Base-by-base conservation (phyloP, 306 rosid species). In the Cucurbita maxima region DNA sequence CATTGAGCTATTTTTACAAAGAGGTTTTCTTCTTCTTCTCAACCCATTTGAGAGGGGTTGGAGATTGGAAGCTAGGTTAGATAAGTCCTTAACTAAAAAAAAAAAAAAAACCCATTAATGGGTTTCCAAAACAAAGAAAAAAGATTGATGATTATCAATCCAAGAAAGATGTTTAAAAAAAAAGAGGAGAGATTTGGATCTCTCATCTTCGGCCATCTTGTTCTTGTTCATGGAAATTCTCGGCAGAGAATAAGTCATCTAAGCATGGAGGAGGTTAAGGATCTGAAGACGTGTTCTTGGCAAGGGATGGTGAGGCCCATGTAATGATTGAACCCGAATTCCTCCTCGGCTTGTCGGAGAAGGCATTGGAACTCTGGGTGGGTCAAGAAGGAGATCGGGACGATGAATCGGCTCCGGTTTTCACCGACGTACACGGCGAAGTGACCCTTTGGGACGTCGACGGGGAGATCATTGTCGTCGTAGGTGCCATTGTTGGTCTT, bases 231-330 rank as follows among this genome's bases (percentile, higher is more conserved):
- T 5, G 68, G 8, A 37, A 60, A 22, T 22, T 22, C 25, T 22
- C 25, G 1, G 25, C 25, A 1, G 3, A 30, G 3, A 30, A 30
- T 30, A 30, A 30, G 34, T 5, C 63, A 73, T 58, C 76, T 30
- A 13, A 75, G 83, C 87, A 80, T 81, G 60, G 97, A 90, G 25
- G 98, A 87, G 62, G 73, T 68, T 22, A 94, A 80, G 60, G 98
- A 89, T 22, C 76, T 84, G 55, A 94, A 94, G 70, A 87, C 92
- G 30, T 81, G 91, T 83, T 94, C 98, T 82, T 90, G 95, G 45
- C 98, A 94, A 58, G 98, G 98, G 77, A 94, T 90, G 0, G 96
- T 87, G 79, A 91, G 88, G 10, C 98, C 98, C 98, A 90, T 87
- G 6, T 94, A 96, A 56, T 90, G 98, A 73, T 87, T 90, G 38